Percentiles rank a stretch among this genome's conserved stretches.
phyloP scores from a whole-genome alignment of 73 alveolate species.

The Paramecium primaurelia region DNA sequence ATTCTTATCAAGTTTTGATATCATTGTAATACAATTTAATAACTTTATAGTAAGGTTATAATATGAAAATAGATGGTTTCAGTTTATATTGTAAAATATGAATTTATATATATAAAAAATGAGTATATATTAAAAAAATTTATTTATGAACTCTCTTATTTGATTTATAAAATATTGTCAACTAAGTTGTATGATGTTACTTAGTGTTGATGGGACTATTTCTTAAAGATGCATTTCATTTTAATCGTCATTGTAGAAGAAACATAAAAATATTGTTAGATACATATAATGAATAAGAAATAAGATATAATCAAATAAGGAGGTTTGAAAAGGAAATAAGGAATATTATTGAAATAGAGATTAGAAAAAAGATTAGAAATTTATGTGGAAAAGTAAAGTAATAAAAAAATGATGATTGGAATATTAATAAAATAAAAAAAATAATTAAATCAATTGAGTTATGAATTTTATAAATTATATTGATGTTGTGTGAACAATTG shows the following conservation, averaged over 20 bases:
- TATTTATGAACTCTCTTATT: background rate
- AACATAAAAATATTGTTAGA: background rate
- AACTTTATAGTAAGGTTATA: background rate
- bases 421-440: background rate
- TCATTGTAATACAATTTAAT: too few relatives aligned
- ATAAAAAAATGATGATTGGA: background rate
- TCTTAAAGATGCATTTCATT: background rate
- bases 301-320: background rate
- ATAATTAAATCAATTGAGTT: background rate
- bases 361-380: background rate
- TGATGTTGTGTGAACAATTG: background rate
- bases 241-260: background rate
- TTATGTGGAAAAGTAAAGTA: background rate
- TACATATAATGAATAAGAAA: too few relatives aligned
- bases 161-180: background rate
- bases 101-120: too few relatives aligned
- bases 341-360: too few relatives aligned
- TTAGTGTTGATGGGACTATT: background rate
- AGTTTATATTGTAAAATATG: background rate
- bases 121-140: background rate
- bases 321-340: background rate
- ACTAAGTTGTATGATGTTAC: background rate
- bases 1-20: too few relatives aligned
- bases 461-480: background rate
- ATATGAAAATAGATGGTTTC: too few relatives aligned